Percentiles rank a stretch among this genome's conserved stretches.
Evolutionary conservation across 176 grass and related monocot species (phyloP).

Genomic region (Pontederia paniculata): DNA sequence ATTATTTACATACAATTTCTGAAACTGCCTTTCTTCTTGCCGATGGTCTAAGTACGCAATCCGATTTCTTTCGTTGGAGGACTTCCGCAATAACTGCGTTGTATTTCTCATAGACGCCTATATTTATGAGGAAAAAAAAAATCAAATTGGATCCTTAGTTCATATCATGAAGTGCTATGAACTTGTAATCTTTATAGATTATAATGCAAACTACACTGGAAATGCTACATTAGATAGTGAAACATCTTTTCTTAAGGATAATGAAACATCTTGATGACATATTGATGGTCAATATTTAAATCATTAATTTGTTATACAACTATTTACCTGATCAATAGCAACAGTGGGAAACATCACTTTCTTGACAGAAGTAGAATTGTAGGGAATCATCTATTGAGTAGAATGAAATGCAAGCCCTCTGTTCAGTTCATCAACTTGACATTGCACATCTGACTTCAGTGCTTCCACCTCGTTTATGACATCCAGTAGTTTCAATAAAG

Average conservation of each 20-base stretch:
- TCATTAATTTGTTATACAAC: too few species aligned
- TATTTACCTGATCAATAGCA: conserved; percentile 54
- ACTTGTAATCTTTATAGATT: too few species aligned
- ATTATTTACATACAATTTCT: conserved; percentile 44
- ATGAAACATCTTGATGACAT: too few species aligned
- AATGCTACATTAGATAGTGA: too few species aligned
- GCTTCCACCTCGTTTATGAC: conserved; percentile 84
- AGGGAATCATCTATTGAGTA: neutral
- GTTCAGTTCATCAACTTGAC: conserved; percentile 49
- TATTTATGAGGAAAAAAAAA: conserved; percentile 9
- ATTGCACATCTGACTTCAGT: conserved; percentile 72
- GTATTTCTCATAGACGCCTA: conserved; percentile 20
- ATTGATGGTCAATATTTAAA: too few species aligned
- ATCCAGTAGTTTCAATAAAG: conserved; percentile 65
- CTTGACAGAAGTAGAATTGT: conserved; percentile 21
- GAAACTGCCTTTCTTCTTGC: neutral
- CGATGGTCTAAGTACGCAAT: conserved; percentile 13
- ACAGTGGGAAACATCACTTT: conserved; percentile 22
- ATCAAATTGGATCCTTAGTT: neutral
- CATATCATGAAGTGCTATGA: neutral
- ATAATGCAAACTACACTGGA: too few species aligned
- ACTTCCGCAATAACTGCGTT: conserved; percentile 14
- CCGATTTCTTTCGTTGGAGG: conserved; percentile 20
- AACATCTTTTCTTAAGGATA: too few species aligned
- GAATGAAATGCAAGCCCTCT: conserved; percentile 26